Conservation (phyloP, 352 stramenopile species). For the Phytophthora meadii region DNA sequence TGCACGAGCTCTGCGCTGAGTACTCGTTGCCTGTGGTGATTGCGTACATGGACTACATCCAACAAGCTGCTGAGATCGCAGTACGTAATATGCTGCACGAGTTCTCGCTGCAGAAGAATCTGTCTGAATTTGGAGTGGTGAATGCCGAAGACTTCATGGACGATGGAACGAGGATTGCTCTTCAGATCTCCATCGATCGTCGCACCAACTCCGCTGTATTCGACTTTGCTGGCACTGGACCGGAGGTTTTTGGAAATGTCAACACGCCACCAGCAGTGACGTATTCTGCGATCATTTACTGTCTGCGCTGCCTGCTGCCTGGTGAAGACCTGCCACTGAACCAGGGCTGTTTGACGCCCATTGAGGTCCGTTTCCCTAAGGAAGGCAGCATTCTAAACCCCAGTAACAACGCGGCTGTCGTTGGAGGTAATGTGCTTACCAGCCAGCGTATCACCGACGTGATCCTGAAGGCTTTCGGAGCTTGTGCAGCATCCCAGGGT, state of each 20-base stretch:
- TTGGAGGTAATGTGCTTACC: constrained; percentile 98
- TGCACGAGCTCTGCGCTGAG: constrained; percentile 95
- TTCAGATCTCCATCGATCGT: constrained; percentile 97
- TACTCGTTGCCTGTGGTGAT: constrained; percentile 95
- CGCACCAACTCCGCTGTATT: constrained; percentile 92
- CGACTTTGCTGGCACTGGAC: constrained; percentile 97
- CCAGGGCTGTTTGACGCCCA: constrained; percentile 95
- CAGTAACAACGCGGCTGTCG: constrained; percentile 94
- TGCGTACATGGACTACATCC: constrained; percentile 99
- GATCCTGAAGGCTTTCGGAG: constrained; percentile 96
- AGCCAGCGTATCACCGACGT: constrained; percentile 99
- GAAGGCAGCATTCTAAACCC: constrained; percentile 96
- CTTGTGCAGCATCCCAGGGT: constrained; percentile 96
- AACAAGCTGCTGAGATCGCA: constrained; percentile 94
- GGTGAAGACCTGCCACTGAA: constrained; percentile 97
- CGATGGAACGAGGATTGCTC: constrained; percentile 97
- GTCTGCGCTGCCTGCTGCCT: constrained; percentile 94
- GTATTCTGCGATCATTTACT: constrained; percentile 99
- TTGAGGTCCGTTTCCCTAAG: constrained; percentile 96
- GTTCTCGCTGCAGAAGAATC: constrained; percentile 86
- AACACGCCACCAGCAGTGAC: constrained; percentile 99
- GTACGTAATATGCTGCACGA: constrained; percentile 97
- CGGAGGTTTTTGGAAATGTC: constrained; percentile 98
- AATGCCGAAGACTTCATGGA: constrained; percentile 98
- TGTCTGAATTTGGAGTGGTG: constrained; percentile 88